Evolutionary conservation across 1,284 basidiomycete species (phyloP).

Genomic region (Coniophora puteana): DNA sequence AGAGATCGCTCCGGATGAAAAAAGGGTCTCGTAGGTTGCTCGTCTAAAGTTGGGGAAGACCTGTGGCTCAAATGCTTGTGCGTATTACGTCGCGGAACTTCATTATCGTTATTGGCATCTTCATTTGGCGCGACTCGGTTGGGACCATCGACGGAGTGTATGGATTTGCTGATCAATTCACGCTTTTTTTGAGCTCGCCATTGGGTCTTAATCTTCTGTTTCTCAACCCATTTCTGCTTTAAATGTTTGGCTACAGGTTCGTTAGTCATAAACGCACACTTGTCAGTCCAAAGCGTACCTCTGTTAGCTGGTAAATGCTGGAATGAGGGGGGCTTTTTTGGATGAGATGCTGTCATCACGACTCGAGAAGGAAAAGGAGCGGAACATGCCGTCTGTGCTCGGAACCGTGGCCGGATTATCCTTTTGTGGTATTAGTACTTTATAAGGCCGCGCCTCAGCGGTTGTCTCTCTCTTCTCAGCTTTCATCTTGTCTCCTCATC

Average conservation of each 20-base stretch:
- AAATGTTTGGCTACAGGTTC: slow-evolving; percentile 58
- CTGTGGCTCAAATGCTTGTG: no score
- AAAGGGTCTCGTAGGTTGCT: no score
- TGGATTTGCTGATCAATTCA: no score
- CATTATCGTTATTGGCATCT: slow-evolving; percentile 3
- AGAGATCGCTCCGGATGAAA: no score
- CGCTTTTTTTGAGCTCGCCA: slow-evolving; percentile 75
- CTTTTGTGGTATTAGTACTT: slow-evolving; percentile 20
- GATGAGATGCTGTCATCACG: slow-evolving; percentile 18
- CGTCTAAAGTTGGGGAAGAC: no score
- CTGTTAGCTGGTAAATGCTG: slow-evolving; percentile 58
- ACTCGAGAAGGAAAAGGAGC: slow-evolving; percentile 13
- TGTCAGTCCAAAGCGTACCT: slow-evolving; percentile 40
- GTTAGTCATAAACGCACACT: slow-evolving; percentile 4
- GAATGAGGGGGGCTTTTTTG: slow-evolving; percentile 65
- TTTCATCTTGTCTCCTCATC: slow-evolving; percentile 23
- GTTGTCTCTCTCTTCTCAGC: slow-evolving; percentile 18
- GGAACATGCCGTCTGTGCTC: slow-evolving; percentile 1
- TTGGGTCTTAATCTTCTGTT: slow-evolving; percentile 69
- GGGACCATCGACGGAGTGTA: no score
- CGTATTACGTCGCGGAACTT: no score
- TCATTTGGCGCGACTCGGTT: background rate
- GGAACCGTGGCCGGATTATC: slow-evolving; percentile 25
- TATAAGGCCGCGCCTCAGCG: slow-evolving; percentile 10
- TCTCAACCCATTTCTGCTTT: slow-evolving; percentile 71